Percentiles rank a stretch among this genome's conserved stretches.
Conservation (phyloP, 2,329 filamentous ascomycete genomes). For the Calonectria pseudoturangicola region DNA sequence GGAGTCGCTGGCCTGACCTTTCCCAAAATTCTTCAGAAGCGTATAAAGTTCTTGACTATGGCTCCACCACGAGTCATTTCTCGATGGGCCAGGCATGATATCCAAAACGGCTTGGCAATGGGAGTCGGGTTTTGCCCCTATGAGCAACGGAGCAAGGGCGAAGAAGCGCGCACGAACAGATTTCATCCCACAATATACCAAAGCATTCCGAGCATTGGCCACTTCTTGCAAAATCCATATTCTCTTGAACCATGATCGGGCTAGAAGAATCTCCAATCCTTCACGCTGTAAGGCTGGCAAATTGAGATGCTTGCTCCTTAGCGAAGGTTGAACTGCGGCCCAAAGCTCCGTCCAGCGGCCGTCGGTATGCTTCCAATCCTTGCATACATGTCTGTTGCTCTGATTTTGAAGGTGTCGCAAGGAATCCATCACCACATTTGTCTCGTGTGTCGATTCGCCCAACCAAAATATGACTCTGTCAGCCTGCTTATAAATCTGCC, state of each 20-base stretch:
- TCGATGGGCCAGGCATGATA: not conserved
- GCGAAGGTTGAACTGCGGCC: not conserved
- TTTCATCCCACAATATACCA: not conserved
- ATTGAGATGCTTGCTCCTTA: not conserved
- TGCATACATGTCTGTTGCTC: not conserved
- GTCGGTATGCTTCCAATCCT: not conserved
- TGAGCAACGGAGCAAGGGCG: not conserved
- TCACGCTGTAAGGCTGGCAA: not conserved
- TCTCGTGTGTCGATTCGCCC: not conserved
- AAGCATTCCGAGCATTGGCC: not conserved
- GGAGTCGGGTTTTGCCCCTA: not conserved
- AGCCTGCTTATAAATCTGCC: not conserved
- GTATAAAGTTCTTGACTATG: not conserved
- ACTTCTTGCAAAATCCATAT: not conserved
- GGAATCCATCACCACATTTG: not conserved
- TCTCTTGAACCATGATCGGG: not conserved
- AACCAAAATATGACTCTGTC: not conserved
- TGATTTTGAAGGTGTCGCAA: not conserved
- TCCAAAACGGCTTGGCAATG: not conserved
- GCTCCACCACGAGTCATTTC: not conserved
- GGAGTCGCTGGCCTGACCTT: not conserved
- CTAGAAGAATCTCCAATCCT: not conserved
- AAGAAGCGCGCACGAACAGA: not conserved
- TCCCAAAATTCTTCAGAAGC: not conserved
- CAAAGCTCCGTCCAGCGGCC: not conserved